Evolutionary conservation across 345 rosid species (phyloP).

Genomic region (Pseudoturritis turrita): DNA sequence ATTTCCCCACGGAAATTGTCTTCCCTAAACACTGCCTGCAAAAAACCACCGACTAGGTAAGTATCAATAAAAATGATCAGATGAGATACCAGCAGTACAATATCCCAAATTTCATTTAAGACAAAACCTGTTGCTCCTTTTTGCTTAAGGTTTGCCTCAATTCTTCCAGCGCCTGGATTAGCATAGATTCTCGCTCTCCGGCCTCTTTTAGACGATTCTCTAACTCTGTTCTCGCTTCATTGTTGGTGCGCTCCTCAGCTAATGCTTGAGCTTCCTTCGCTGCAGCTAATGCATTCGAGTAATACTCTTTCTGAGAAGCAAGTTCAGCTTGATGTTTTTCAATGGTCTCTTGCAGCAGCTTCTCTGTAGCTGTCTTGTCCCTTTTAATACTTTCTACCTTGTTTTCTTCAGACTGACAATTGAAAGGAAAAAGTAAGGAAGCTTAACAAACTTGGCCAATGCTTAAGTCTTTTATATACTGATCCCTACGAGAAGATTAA

Average conservation of each 20-base stretch:
- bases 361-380: slow-evolving; percentile 92
- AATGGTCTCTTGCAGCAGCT: slow-evolving; percentile 88
- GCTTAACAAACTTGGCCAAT: not conserved
- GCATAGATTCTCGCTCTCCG: slow-evolving; percentile 90
- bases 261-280: slow-evolving; percentile 95
- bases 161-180: slow-evolving; percentile 91
- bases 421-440: slow-evolving; percentile 8
- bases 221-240: slow-evolving; percentile 86
- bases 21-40: slow-evolving; percentile 77
- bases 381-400: slow-evolving; percentile 88
- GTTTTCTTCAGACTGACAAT: slow-evolving; percentile 86
- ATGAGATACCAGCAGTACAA: not conserved
- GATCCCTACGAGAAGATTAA: not conserved
- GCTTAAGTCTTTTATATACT: slow-evolving; percentile 9
- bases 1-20: slow-evolving; percentile 74
- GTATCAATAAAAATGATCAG: not conserved
- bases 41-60: slow-evolving; percentile 10
- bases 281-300: slow-evolving; percentile 73
- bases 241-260: slow-evolving; percentile 87
- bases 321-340: slow-evolving; percentile 93
- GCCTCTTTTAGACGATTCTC: slow-evolving; percentile 88
- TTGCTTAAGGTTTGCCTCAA: slow-evolving; percentile 86
- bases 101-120: slow-evolving; percentile 11
- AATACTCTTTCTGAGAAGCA: slow-evolving; percentile 75
- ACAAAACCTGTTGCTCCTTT: slow-evolving; percentile 90